A percentile compares a stretch with the other conserved stretches of the same genome.
Conservation (phyloP, 1,284 basidiomycete genomes). For the Puccinia hordei region DNA sequence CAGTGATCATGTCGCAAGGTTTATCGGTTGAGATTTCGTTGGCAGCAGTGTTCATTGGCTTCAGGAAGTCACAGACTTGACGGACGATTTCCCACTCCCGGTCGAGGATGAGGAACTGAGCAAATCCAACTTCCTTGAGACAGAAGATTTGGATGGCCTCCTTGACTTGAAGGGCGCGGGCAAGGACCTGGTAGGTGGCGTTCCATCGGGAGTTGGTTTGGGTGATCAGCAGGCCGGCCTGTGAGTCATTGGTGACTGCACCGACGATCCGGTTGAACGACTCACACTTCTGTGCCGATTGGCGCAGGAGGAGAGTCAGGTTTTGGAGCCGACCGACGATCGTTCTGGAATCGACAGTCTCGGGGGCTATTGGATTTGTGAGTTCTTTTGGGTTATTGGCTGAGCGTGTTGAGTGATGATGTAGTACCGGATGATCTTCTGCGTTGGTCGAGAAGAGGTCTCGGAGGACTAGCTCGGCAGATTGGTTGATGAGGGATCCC, state of each 20-base stretch:
- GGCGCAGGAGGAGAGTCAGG: background rate
- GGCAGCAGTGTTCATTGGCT: conserved; percentile 10
- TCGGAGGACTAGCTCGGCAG: conserved; percentile 8
- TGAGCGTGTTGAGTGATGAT: background rate
- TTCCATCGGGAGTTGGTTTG: background rate
- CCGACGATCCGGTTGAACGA: conserved; percentile 14
- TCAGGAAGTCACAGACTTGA: conserved; percentile 15
- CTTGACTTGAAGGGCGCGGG: conserved; percentile 15
- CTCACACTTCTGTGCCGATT: conserved; percentile 2
- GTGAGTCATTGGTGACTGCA: background rate
- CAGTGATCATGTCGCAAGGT: conserved; percentile 33
- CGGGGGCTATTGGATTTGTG: background rate
- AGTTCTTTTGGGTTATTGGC: background rate
- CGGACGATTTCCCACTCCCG: conserved; percentile 5
- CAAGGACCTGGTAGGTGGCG: conserved; percentile 25
- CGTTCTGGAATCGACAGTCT: background rate
- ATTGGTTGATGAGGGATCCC: conserved; percentile 13
- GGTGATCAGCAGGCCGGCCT: background rate
- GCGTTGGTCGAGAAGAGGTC: background rate
- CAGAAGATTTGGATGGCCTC: conserved; percentile 29
- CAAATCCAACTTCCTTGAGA: conserved; percentile 4
- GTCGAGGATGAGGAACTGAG: conserved; percentile 4
- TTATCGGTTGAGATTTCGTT: conserved; percentile 27
- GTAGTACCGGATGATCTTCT: background rate
- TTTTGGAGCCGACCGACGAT: conserved; percentile 29